phyloP scores from a whole-genome alignment of 2,329 filamentous ascomycete species.

The Diaporthe vaccinii region DNA sequence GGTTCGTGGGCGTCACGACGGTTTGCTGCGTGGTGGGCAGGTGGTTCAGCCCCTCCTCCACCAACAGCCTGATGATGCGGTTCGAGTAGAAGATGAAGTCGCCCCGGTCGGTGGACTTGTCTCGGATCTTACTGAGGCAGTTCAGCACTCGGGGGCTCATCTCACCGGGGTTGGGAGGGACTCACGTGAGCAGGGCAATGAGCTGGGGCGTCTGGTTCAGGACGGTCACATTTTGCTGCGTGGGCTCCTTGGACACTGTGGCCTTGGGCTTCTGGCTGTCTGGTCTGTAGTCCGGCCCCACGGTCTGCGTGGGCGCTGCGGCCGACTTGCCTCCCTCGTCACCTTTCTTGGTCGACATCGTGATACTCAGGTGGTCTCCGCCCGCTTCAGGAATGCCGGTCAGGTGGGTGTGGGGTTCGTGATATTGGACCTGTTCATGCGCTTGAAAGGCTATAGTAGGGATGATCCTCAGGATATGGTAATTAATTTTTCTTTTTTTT shows the following conservation, averaged over 20 bases:
- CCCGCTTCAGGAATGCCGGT: constrained; percentile 1
- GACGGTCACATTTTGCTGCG: constrained; percentile 89
- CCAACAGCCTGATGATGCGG: constrained; percentile 94
- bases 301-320: constrained; percentile 67
- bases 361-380: constrained; percentile 1
- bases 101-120: constrained; percentile 88
- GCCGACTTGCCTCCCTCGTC: constrained; percentile 41
- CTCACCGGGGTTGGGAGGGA: constrained; percentile 45
- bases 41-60: constrained; percentile 98
- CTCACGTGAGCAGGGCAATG: constrained; percentile 97
- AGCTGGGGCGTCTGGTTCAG: constrained; percentile 95
- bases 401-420: constrained; percentile 35
- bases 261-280: constrained; percentile 85
- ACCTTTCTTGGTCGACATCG: constrained; percentile 38
- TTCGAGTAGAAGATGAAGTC: constrained; percentile 99
- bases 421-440: constrained; percentile 37
- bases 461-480: constrained; percentile 15
- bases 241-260: constrained; percentile 87
- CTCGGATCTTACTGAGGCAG: constrained; percentile 87
- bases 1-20: constrained; percentile 91
- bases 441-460: constrained; percentile 17
- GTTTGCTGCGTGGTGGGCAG: constrained; percentile 90
- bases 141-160: constrained; percentile 24
- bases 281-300: constrained; percentile 85
- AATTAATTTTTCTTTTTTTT: not conserved